Conservation (phyloP, 176 grass and related monocot species). For the Paspalum notatum region DNA sequence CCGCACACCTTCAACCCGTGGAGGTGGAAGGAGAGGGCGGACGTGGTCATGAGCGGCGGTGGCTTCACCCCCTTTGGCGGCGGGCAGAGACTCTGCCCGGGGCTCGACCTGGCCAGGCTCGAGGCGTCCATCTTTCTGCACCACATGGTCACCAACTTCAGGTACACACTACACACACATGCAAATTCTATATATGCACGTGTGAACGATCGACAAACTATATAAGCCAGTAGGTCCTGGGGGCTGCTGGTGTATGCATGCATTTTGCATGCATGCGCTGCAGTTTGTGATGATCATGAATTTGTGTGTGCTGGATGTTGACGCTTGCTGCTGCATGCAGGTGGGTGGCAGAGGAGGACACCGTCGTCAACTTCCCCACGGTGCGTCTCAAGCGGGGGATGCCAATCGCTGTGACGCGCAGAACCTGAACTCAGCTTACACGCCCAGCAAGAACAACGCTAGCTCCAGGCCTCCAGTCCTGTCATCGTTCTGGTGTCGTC, state of each 20-base stretch:
- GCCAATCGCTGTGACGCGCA: constrained; percentile 39
- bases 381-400: constrained; percentile 56
- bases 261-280: not conserved
- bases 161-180: no score
- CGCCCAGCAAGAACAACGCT: not conserved
- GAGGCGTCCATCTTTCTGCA: constrained; percentile 54
- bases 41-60: not conserved
- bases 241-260: not conserved
- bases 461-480: no score
- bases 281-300: not conserved
- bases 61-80: constrained; percentile 55
- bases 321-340: constrained; percentile 35
- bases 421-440: not conserved
- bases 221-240: not conserved
- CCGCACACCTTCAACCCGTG: constrained; percentile 80
- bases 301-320: not conserved
- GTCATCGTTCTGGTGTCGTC: no score
- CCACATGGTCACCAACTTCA: constrained; percentile 48
- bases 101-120: constrained; percentile 48
- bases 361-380: constrained; percentile 55
- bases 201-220: not conserved
- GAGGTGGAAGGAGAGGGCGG: constrained; percentile 62
- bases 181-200: no score
- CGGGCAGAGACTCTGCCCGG: constrained; percentile 58
- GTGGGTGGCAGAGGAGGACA: constrained; percentile 53